A percentile compares a stretch with the other conserved stretches of the same genome.
Evolutionary conservation across 352 stramenopile species (phyloP).

Genomic region (Globisporangium paroecandrum): DNA sequence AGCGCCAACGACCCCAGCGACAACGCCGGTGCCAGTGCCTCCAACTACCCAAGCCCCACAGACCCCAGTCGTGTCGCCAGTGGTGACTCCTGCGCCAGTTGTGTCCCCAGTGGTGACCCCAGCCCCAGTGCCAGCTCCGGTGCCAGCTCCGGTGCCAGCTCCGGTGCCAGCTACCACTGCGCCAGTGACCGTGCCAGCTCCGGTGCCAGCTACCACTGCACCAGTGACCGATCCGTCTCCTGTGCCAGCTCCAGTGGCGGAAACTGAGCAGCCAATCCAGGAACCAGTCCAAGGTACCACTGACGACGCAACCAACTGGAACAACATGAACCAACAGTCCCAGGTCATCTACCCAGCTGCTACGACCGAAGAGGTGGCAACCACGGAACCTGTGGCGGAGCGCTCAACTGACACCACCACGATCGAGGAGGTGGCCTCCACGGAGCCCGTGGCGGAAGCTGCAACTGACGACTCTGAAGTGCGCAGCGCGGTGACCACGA

Average conservation of each 20-base stretch:
- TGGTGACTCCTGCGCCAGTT: not conserved
- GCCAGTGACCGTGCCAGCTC: not conserved
- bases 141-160: not conserved
- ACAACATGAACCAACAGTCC: slow-evolving; percentile 19
- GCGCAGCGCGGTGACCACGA: not conserved
- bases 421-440: not conserved
- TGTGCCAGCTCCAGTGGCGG: slow-evolving; percentile 3
- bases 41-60: not conserved
- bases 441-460: not conserved
- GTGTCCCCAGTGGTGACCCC: not conserved
- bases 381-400: not conserved
- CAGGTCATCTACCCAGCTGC: not conserved
- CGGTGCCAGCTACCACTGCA: not conserved
- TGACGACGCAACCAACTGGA: not conserved
- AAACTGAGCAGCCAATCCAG: slow-evolving; percentile 5
- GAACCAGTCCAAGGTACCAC: slow-evolving; percentile 4
- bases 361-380: not conserved
- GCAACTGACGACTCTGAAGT: not conserved
- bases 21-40: not conserved
- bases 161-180: not conserved
- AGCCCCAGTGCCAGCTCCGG: not conserved
- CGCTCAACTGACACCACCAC: not conserved
- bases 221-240: not conserved
- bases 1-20: not conserved
- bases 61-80: not conserved